These are phyloP conservation scores for Chaetoscypha palmicola DNA, from an alignment of 2,329 filamentous ascomycete genomes.

Conservation along the genomic window DNA sequence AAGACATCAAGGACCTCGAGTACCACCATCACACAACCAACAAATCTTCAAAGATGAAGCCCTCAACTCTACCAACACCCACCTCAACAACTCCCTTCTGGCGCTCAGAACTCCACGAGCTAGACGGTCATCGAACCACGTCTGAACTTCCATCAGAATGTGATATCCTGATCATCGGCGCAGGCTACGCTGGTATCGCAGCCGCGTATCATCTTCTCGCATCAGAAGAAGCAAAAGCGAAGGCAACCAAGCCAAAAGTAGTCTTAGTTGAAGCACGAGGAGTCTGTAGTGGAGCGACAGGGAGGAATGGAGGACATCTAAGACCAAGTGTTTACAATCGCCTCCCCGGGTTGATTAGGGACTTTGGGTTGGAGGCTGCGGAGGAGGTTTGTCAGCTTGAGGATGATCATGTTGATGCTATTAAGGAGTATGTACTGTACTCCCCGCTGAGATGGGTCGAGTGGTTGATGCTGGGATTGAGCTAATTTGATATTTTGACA, in stretches of 20 bases:
- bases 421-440: no score
- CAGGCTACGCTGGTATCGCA: slow-evolving; percentile 65
- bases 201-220: slow-evolving; percentile 51
- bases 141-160: slow-evolving; percentile 50
- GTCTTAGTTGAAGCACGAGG: slow-evolving; percentile 70
- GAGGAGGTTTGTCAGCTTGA: slow-evolving; percentile 36
- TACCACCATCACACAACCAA: no score
- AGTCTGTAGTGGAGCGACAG: slow-evolving; percentile 71
- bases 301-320: slow-evolving; percentile 44
- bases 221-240: background rate
- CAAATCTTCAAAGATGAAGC: no score
- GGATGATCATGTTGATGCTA: slow-evolving; percentile 32
- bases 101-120: slow-evolving; percentile 54
- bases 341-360: slow-evolving; percentile 29
- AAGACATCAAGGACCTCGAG: no score
- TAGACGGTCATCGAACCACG: slow-evolving; percentile 60
- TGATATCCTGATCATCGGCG: slow-evolving; percentile 65
- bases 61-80: slow-evolving; percentile 43
- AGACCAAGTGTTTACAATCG: slow-evolving; percentile 36
- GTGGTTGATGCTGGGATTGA: no score
- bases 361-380: slow-evolving; percentile 32
- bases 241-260: slow-evolving; percentile 32
- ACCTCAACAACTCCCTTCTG: slow-evolving; percentile 54
- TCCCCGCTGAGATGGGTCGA: no score
- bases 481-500: no score